A percentile compares a stretch with the other conserved stretches of the same genome.
Conservation (phyloP, 768 basidiomycete species). For the Boletus pseudopeckii region DNA sequence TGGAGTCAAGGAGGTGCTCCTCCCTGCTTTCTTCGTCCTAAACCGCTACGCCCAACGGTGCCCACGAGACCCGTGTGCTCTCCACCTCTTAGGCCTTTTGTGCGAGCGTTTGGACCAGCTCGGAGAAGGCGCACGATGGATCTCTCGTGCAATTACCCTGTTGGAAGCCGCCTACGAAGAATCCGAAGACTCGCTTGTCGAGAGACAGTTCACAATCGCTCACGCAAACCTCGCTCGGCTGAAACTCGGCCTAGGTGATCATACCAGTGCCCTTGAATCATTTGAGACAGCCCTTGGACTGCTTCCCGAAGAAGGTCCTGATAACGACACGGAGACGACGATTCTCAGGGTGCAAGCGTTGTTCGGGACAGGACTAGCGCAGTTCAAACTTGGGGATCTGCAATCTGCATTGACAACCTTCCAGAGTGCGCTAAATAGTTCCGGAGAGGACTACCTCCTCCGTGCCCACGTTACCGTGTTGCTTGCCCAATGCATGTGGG, state of each 20-base stretch:
- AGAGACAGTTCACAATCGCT: slow-evolving; percentile 76
- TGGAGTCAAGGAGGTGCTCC: slow-evolving; percentile 45
- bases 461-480: slow-evolving; percentile 71
- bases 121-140: slow-evolving; percentile 53
- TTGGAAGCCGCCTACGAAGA: slow-evolving; percentile 90
- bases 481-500: slow-evolving; percentile 87
- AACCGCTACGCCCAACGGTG: slow-evolving; percentile 67
- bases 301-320: slow-evolving; percentile 46
- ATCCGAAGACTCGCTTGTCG: slow-evolving; percentile 73
- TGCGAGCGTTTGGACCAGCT: slow-evolving; percentile 80
- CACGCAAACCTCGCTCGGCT: slow-evolving; percentile 80
- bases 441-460: slow-evolving; percentile 45
- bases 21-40: slow-evolving; percentile 79
- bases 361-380: slow-evolving; percentile 70
- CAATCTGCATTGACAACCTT: slow-evolving; percentile 62
- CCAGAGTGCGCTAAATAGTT: slow-evolving; percentile 61
- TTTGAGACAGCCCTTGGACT: slow-evolving; percentile 74
- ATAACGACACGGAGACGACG: slow-evolving; percentile 32
- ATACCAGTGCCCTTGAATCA: slow-evolving; percentile 58
- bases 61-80: slow-evolving; percentile 66
- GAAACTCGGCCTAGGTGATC: slow-evolving; percentile 56
- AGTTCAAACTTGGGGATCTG: slow-evolving; percentile 61
- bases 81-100: slow-evolving; percentile 82
- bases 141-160: slow-evolving; percentile 61
- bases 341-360: slow-evolving; percentile 59